Evolutionary conservation across 2,329 filamentous ascomycete genomes (phyloP).

Genomic region (Trichoderma guizhouense): DNA sequence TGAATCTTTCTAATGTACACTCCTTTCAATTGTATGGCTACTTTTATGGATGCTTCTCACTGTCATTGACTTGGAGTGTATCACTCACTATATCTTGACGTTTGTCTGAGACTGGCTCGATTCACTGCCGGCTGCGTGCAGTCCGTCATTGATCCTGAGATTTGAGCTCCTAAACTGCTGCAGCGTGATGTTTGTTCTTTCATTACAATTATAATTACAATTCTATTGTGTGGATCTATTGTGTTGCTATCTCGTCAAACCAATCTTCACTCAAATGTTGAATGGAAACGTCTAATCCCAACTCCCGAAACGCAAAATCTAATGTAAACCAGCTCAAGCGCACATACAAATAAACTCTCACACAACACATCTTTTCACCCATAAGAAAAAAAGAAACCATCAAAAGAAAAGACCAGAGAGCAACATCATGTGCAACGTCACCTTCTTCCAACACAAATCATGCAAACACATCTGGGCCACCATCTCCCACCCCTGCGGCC

Average conservation of each 20-base stretch:
- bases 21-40: neutral
- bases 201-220: neutral
- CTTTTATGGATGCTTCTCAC: neutral
- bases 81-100: neutral
- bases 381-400: neutral
- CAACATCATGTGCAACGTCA: constrained; percentile 42
- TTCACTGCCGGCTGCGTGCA: neutral
- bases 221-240: neutral
- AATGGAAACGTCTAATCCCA: neutral
- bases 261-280: neutral
- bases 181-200: neutral
- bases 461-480: constrained; percentile 54
- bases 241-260: neutral
- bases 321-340: neutral
- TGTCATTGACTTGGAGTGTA: neutral
- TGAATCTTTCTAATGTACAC: neutral
- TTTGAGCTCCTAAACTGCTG: neutral
- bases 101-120: neutral
- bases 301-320: neutral
- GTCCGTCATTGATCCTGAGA: neutral
- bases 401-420: neutral
- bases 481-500: constrained; percentile 45
- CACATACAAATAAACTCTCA: neutral
- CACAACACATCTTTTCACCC: neutral
- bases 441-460: constrained; percentile 45